Percentiles rank a stretch among this genome's conserved stretches.
Conservation (phyloP, 2,329 filamentous ascomycete genomes). For the Aaosphaeria pasadenensis region DNA sequence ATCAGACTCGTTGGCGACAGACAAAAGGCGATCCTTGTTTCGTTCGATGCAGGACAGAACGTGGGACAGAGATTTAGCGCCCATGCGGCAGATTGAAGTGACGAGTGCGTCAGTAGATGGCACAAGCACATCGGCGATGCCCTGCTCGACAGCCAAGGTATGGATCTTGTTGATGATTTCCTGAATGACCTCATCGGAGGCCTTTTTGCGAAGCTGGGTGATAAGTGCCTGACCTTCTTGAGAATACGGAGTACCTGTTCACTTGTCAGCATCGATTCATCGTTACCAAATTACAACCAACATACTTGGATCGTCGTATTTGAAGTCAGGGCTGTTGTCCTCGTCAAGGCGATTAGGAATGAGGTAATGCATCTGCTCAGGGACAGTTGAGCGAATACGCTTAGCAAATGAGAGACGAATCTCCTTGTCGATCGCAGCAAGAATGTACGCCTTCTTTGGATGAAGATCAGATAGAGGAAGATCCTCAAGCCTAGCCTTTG, state of each 20-base stretch:
- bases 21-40: slow-evolving; percentile 82
- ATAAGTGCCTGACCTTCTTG: slow-evolving; percentile 81
- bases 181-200: slow-evolving; percentile 81
- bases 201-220: slow-evolving; percentile 77
- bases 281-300: slow-evolving; percentile 10
- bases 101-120: slow-evolving; percentile 92
- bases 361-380: slow-evolving; percentile 74
- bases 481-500: slow-evolving; percentile 64
- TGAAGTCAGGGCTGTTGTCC: slow-evolving; percentile 92
- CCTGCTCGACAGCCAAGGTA: slow-evolving; percentile 66
- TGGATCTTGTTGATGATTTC: slow-evolving; percentile 77
- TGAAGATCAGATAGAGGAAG: slow-evolving; percentile 72
- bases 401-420: slow-evolving; percentile 95
- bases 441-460: slow-evolving; percentile 90
- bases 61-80: slow-evolving; percentile 93
- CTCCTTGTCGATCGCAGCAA: slow-evolving; percentile 90
- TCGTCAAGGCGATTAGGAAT: slow-evolving; percentile 88
- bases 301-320: slow-evolving; percentile 74
- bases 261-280: background rate
- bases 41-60: slow-evolving; percentile 94
- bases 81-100: slow-evolving; percentile 88
- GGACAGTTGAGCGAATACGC: slow-evolving; percentile 90
- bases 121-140: slow-evolving; percentile 70
- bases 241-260: slow-evolving; percentile 72
- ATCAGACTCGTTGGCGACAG: slow-evolving; percentile 72